Conservation (phyloP, 768 basidiomycete species). For the Panaeolus papilionaceus region DNA sequence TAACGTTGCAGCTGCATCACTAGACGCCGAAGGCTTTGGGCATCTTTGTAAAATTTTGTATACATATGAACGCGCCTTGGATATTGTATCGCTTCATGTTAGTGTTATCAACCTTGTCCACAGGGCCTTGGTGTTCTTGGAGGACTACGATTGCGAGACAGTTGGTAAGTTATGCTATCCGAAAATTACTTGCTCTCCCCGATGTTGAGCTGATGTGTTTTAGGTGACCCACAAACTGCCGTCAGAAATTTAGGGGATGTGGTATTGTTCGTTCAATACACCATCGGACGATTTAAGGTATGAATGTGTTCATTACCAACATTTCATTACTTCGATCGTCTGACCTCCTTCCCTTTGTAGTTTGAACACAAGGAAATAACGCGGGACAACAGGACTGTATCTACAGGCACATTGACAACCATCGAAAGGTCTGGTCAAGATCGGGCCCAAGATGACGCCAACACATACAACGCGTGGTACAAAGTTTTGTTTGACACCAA, state of each 20-base stretch:
- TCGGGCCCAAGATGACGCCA: constrained; percentile 48
- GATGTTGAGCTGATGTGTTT: constrained; percentile 12
- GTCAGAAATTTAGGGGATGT: constrained; percentile 79
- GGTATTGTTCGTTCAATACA: constrained; percentile 76
- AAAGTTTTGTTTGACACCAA: constrained; percentile 79
- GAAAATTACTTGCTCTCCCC: constrained; percentile 9
- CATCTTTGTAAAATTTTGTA: constrained; percentile 73
- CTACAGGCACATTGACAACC: constrained; percentile 55
- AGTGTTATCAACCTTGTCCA: constrained; percentile 70
- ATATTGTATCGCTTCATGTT: constrained; percentile 72
- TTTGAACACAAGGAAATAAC: constrained; percentile 55
- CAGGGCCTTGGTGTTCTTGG: constrained; percentile 64
- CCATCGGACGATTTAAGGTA: constrained; percentile 70
- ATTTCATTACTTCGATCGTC: not conserved
- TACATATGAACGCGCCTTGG: constrained; percentile 61
- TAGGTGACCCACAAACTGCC: constrained; percentile 87
- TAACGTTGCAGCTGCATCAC: constrained; percentile 49
- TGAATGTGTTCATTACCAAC: constrained; percentile 23
- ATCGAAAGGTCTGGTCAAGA: constrained; percentile 49
- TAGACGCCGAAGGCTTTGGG: constrained; percentile 74
- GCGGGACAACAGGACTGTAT: constrained; percentile 51
- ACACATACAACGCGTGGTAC: constrained; percentile 64
- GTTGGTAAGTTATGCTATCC: constrained; percentile 59
- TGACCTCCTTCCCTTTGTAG: constrained; percentile 39
- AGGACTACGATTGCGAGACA: constrained; percentile 80